phyloP scores from a whole-genome alignment of 78 protist species.

The Trichosphaerium sp. region DNA sequence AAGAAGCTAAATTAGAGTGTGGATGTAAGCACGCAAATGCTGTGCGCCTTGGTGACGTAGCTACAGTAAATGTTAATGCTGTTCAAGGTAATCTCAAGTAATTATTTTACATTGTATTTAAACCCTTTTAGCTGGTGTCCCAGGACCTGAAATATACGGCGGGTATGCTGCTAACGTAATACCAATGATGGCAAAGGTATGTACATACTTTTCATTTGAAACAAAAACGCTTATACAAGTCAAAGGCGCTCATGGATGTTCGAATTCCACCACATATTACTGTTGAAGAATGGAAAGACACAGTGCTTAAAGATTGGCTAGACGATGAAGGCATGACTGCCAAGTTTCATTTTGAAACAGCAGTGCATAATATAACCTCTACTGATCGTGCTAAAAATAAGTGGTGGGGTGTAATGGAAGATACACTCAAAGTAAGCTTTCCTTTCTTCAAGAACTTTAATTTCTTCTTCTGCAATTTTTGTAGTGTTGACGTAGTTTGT shows the following conservation, averaged over 20 bases:
- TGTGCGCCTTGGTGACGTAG: background rate
- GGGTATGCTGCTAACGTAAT: slow-evolving; percentile 45
- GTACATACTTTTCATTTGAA: background rate
- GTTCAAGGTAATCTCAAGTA: background rate
- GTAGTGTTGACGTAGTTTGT: background rate
- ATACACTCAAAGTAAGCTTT: background rate
- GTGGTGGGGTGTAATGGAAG: slow-evolving; percentile 23
- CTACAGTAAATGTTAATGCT: background rate
- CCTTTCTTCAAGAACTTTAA: background rate
- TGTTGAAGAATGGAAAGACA: slow-evolving; percentile 23
- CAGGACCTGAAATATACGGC: background rate
- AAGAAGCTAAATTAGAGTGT: background rate
- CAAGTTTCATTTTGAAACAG: slow-evolving; percentile 17
- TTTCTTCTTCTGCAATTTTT: background rate
- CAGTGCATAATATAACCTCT: slow-evolving; percentile 12
- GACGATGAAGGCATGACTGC: slow-evolving; percentile 36
- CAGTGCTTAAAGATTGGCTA: slow-evolving; percentile 44
- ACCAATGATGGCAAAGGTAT: slow-evolving; percentile 58
- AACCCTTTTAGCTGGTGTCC: background rate
- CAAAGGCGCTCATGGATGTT: slow-evolving; percentile 52
- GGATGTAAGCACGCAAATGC: background rate
- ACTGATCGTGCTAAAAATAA: slow-evolving; percentile 8
- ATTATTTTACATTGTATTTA: background rate
- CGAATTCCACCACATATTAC: slow-evolving; percentile 60
- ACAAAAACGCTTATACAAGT: background rate